A percentile compares a stretch with the other conserved stretches of the same genome.
Conservation (phyloP, 2,329 filamentous ascomycete genomes). For the Ophiognomonia clavigignenti-juglandacearum region DNA sequence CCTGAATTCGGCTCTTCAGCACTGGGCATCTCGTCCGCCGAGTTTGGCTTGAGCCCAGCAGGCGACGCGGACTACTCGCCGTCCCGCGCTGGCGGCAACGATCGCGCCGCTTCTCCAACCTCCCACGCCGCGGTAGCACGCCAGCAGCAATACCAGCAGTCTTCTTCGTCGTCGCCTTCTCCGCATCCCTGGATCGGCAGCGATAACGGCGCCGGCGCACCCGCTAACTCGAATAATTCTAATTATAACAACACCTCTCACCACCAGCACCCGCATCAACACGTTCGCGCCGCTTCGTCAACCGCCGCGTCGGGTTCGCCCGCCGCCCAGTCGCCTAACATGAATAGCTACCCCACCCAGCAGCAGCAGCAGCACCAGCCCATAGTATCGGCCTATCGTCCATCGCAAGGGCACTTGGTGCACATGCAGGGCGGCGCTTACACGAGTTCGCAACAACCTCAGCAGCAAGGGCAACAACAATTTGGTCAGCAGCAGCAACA, state of each 20-base stretch:
- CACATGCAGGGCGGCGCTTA: slow-evolving; percentile 10
- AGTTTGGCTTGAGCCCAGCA: slow-evolving; percentile 30
- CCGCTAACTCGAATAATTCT: background rate
- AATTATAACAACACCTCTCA: background rate
- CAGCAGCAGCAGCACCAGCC: too few species aligned
- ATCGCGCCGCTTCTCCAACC: slow-evolving; percentile 10
- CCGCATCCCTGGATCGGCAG: slow-evolving; percentile 17
- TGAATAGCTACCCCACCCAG: slow-evolving; percentile 7
- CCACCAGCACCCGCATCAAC: background rate
- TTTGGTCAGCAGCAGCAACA: background rate
- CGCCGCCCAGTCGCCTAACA: slow-evolving; percentile 3
- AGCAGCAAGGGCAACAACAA: background rate
- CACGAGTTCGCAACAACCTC: slow-evolving; percentile 5
- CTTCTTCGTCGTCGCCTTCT: slow-evolving; percentile 1
- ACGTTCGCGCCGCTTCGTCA: background rate
- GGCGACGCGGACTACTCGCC: background rate
- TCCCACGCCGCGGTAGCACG: background rate
- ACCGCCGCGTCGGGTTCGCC: background rate
- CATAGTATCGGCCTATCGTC: slow-evolving; percentile 8
- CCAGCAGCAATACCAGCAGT: slow-evolving; percentile 13
- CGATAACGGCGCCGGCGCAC: background rate
- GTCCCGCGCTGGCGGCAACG: background rate
- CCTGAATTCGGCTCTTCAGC: slow-evolving; percentile 41
- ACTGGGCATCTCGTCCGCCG: slow-evolving; percentile 40
- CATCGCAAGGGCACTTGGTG: slow-evolving; percentile 5